These are phyloP conservation scores for Penicillium sp. DNA, from an alignment of 2,329 filamentous ascomycete species.

Conservation along the genomic window DNA sequence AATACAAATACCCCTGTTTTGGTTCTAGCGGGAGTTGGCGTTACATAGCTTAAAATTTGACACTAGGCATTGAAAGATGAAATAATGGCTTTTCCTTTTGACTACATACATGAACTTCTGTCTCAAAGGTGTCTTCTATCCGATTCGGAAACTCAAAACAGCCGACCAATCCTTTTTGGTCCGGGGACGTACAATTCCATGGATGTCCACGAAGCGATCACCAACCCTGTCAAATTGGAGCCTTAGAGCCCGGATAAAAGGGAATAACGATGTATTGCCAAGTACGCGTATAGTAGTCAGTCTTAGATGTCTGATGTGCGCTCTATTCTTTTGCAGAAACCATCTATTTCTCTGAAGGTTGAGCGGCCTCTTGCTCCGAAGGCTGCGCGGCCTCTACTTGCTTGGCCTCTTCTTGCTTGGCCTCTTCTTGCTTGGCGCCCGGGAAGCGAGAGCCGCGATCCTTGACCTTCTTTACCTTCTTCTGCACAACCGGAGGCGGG, in stretches of 20 bases:
- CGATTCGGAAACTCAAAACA: not conserved
- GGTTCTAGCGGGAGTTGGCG: not conserved
- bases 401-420: constrained; percentile 10
- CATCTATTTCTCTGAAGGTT: not conserved
- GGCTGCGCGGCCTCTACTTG: not conserved
- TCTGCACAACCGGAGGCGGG: constrained; percentile 63
- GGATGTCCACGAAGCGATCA: not conserved
- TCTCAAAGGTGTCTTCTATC: not conserved
- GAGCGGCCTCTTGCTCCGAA: not conserved
- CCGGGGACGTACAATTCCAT: not conserved
- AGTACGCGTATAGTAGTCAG: not conserved
- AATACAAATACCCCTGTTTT: constrained; percentile 7
- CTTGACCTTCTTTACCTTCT: constrained; percentile 75
- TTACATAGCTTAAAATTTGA: not conserved
- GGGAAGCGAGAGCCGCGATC: constrained; percentile 66
- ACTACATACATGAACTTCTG: not conserved
- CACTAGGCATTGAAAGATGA: not conserved
- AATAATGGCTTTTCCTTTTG: not conserved
- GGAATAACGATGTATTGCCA: not conserved
- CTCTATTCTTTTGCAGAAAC: not conserved
- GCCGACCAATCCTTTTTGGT: not conserved
- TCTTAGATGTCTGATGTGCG: not conserved
- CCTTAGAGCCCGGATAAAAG: not conserved
- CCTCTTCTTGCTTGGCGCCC: constrained; percentile 15
- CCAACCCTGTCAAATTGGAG: not conserved